Evolutionary conservation across 2,329 filamentous ascomycete genomes (phyloP), one percentile per base, ranked within the genome.

Genomic region (Didymella pomorum): DNA sequence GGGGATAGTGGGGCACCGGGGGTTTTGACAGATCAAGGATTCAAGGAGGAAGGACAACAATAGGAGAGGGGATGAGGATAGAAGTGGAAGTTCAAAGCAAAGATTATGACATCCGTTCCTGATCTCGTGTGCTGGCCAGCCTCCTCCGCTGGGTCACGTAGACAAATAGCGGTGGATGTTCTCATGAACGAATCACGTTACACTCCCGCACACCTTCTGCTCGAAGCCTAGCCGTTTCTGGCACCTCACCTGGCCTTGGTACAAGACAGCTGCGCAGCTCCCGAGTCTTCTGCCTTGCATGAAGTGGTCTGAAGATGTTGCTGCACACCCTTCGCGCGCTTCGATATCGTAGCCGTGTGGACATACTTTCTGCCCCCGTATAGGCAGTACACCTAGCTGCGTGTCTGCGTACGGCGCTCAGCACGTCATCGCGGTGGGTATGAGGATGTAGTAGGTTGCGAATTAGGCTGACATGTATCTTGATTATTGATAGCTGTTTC

Each of bases 161-260:
- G 57, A 64, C 63, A 60, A 65, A 66, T 59, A 59, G 67, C 67
- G 65, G 65, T 68, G 61, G 62, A 61, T 56, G 65, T 59, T 45
- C 58, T 43, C 48, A 61, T 63, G 60, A 62, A 59, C 69, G 63
- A 72, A 72, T 74, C 69, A 73, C 55, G 62, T 37, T 60, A 45
- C 61, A 48, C 54, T 56, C 51, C 60, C 51, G 35, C 62, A 56
- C 61, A 59, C 66, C 64, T 64, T 61, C 58, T 52, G 57, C 42
- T 61, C 59, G 63, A 52, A 66, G 69, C 67, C 66, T 68, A 67
- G 66, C 56, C 37, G 37, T 48, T 60, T 52, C 23, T 44, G 52
- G 47, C 28, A 44, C 50, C 56, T 50, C 56, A 58, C 46, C 46
- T 58, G 56, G 56, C 33, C 45, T 46, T 37, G 37, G 41, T 53